Evolutionary conservation across 345 rosid genomes (phyloP), one percentile per base, ranked within the genome.

Genomic region (Geranium brycei): DNA sequence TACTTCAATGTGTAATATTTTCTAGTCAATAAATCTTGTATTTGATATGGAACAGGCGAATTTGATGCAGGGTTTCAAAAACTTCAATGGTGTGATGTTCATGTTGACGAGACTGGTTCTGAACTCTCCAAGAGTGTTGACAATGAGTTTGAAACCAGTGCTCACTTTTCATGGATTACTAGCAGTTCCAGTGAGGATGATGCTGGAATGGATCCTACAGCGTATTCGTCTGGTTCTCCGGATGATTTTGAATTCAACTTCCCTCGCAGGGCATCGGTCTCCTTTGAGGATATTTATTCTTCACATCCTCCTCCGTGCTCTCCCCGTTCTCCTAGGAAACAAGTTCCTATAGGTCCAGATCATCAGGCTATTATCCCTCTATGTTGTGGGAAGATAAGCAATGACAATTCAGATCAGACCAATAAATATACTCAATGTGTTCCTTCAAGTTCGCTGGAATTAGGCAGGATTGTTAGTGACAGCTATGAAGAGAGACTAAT

Each of bases 51-150:
- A 47, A 47, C 53, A 47, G 53, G 53, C 13, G 53, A 47, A 13
- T 47, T 47, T 63, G 76, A 83, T 31, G 95, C 89, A 62, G 93
- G 89, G 71, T 83, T 86, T 84, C 86, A 76, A 60, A 47, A 47
- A 47, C 53, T 61, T 61, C 31, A 19, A 41, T 62, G 64, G 64
- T 17, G 8, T 38, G 47, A 18, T 11, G 15, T 47, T 47, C 53
- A 47, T 47, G 53, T 47, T 3, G 53, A 17, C 40, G 56, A 35
- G 32, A 13, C 19, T 7, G n/a, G 18, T 57, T 28, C 62, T 62
- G 31, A 31, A 28, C 30, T 60, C 13, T 59, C 3, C 41, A 47
- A 47, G 53, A 2, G 53, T 47, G 53, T 11, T 11, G 53, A 47
- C 53, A 47, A 57, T 62, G 14, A 59, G 28, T 0, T 40, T 53